Conservation (phyloP, 495 filamentous ascomycete species). For the Lasiosphaeria ovina region DNA sequence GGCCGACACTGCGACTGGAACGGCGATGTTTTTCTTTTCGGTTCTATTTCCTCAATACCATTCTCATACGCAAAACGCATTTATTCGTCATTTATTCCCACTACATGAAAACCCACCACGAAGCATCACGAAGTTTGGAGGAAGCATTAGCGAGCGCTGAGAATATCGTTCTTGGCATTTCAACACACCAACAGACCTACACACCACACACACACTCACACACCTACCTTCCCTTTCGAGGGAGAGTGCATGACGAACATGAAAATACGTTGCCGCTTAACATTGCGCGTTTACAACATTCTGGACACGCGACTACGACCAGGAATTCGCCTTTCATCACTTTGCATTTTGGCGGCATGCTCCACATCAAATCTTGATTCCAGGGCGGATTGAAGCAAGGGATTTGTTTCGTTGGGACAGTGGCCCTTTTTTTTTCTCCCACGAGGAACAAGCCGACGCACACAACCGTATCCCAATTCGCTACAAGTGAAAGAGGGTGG, state of each 20-base stretch:
- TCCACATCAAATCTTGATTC: not conserved
- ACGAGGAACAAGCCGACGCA: too few relatives aligned
- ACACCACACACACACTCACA: not conserved
- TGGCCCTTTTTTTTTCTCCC: too few relatives aligned
- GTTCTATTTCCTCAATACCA: not conserved
- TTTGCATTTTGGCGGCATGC: not conserved
- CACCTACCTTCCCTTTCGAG: not conserved
- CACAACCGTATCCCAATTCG: not conserved
- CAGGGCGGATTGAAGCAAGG: not conserved
- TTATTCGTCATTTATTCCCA: not conserved
- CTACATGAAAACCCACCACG: not conserved
- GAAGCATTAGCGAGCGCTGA: not conserved
- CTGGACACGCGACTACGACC: not conserved
- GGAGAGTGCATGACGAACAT: not conserved
- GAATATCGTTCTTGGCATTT: not conserved
- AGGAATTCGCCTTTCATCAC: not conserved
- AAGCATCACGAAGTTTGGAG: conserved; percentile 4
- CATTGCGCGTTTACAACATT: not conserved
- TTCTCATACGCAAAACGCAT: not conserved
- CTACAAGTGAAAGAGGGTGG: not conserved
- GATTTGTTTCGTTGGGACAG: not conserved
- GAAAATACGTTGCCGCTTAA: conserved; percentile 1
- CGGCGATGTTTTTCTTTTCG: not conserved
- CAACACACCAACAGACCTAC: too few relatives aligned
- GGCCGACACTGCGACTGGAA: not conserved